A percentile compares a stretch with the other conserved stretches of the same genome.
Evolutionary conservation across 768 basidiomycete genomes (phyloP).

Genomic region (Leccinum sublutescens): DNA sequence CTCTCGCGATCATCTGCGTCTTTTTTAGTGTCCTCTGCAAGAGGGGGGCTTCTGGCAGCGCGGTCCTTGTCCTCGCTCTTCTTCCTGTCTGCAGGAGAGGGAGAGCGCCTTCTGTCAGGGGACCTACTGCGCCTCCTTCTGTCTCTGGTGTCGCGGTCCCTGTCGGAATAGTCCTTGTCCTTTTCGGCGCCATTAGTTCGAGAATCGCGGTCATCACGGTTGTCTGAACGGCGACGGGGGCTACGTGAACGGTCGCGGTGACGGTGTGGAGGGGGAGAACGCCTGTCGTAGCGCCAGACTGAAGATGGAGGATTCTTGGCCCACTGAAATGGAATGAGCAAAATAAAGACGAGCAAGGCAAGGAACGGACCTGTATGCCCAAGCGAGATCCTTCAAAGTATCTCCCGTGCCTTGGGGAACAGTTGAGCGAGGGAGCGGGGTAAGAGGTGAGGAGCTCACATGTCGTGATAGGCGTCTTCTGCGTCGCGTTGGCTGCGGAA

Average conservation of each 20-base stretch:
- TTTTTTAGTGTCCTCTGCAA: constrained; percentile 40
- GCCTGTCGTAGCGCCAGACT: constrained; percentile 75
- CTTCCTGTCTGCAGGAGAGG: constrained; percentile 39
- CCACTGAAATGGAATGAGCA: constrained; percentile 48
- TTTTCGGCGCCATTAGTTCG: constrained; percentile 39
- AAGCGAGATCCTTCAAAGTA: constrained; percentile 72
- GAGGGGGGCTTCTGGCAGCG: constrained; percentile 47
- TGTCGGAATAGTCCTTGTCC: constrained; percentile 31
- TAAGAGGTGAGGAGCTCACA: constrained; percentile 46
- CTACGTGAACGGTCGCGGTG: constrained; percentile 53
- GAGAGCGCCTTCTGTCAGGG: constrained; percentile 46
- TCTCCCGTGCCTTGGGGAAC: constrained; percentile 61
- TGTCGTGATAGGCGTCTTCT: constrained; percentile 81
- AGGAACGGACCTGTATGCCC: constrained; percentile 61
- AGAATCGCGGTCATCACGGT: constrained; percentile 39
- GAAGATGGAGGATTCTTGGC: constrained; percentile 80
- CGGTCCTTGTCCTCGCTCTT: constrained; percentile 49
- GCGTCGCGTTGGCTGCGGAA: constrained; percentile 77
- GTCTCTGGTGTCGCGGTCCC: constrained; percentile 39
- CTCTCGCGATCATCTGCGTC: constrained; percentile 49
- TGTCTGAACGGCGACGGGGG: constrained; percentile 45
- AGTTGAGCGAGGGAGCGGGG: constrained; percentile 9
- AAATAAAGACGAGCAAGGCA: not conserved
- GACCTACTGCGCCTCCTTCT: constrained; percentile 50
- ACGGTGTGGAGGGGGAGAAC: constrained; percentile 44